Evolutionary conservation across 2,329 filamentous ascomycete species (phyloP).

Genomic region (Lasiodiplodia hormozganensis): DNA sequence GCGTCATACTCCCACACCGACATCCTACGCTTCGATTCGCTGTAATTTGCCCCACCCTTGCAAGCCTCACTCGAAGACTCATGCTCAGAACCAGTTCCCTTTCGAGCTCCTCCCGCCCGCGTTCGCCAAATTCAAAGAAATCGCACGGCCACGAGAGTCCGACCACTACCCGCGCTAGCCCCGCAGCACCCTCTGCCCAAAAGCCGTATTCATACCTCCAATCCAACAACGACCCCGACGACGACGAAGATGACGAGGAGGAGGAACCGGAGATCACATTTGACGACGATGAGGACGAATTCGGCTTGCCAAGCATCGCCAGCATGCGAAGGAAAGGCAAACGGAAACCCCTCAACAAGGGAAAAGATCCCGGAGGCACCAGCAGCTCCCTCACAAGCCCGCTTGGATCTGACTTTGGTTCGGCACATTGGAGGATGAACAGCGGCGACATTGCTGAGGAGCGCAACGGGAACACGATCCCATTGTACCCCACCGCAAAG

Average conservation of each 20-base stretch:
- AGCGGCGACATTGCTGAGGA: conserved; percentile 96
- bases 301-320: conserved; percentile 89
- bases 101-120: conserved; percentile 64
- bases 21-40: conserved; percentile 82
- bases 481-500: conserved; percentile 85
- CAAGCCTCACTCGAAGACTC: conserved; percentile 17
- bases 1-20: conserved; percentile 97
- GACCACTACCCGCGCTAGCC: conserved; percentile 57
- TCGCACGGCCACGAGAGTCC: conserved; percentile 66
- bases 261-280: conserved; percentile 75
- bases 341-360: conserved; percentile 52
- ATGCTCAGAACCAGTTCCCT: conserved; percentile 15
- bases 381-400: conserved; percentile 34
- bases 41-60: conserved; percentile 62
- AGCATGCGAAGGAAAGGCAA: conserved; percentile 81
- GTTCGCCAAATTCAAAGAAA: conserved; percentile 70
- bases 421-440: conserved; percentile 68
- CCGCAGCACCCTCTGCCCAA: conserved; percentile 60
- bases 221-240: conserved; percentile 77
- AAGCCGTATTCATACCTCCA: conserved; percentile 83
- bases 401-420: conserved; percentile 36
- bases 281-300: conserved; percentile 92
- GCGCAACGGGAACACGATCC: conserved; percentile 64
- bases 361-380: conserved; percentile 52
- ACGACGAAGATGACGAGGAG: conserved; percentile 69